A percentile compares a stretch with the other conserved stretches of the same genome.
Evolutionary conservation across 352 stramenopile species (phyloP).

Genomic region (Pseudoperonospora humuli): DNA sequence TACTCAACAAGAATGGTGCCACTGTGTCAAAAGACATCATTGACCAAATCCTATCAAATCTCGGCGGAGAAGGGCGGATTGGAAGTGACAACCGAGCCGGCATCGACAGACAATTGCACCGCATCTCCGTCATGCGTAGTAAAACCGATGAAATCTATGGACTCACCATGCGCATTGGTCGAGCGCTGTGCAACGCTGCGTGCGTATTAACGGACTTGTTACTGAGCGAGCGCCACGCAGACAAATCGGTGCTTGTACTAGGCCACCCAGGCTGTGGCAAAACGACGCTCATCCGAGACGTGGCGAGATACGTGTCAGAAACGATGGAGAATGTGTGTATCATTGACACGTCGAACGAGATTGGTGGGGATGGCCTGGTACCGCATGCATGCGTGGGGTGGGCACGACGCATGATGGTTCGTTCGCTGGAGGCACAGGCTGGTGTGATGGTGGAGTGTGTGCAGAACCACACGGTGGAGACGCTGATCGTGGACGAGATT

Average conservation of each 20-base stretch:
- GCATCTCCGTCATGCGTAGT: constrained; percentile 69
- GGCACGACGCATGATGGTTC: constrained; percentile 77
- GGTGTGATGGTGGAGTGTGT: constrained; percentile 85
- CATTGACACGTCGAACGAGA: constrained; percentile 88
- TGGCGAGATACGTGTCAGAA: constrained; percentile 52
- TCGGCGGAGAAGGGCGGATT: constrained; percentile 44
- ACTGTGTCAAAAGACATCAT: too few species aligned
- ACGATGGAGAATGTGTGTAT: constrained; percentile 71
- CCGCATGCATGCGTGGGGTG: constrained; percentile 67
- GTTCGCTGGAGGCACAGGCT: constrained; percentile 51
- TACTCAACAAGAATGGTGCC: constrained; percentile 17
- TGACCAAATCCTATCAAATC: constrained; percentile 30
- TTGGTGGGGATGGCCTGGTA: constrained; percentile 70
- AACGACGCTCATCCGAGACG: constrained; percentile 80
- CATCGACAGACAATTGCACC: constrained; percentile 64
- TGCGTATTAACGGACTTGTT: constrained; percentile 66
- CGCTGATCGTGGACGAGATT: constrained; percentile 88
- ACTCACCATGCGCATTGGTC: constrained; percentile 71
- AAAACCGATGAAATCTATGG: constrained; percentile 50
- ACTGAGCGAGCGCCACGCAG: constrained; percentile 27
- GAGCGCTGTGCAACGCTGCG: constrained; percentile 47
- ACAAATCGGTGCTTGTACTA: constrained; percentile 59
- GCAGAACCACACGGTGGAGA: constrained; percentile 87
- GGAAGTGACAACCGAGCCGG: constrained; percentile 70
- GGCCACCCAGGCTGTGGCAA: constrained; percentile 67